phyloP scores from a whole-genome alignment of 768 basidiomycete species.

The Termitomyces sp. region DNA sequence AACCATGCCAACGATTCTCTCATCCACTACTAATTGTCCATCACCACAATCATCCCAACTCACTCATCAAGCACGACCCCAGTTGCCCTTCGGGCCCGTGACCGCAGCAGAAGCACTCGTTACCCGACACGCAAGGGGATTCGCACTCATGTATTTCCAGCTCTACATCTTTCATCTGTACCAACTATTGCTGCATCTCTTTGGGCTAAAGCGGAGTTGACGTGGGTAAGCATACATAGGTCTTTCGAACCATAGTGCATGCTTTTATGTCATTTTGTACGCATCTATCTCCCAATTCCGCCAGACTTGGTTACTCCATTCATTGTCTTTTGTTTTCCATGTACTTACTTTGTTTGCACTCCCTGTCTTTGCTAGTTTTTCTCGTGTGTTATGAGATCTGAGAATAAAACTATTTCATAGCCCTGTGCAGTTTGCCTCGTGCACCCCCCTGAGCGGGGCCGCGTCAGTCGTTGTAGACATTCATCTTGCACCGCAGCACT shows the following conservation, averaged over 20 bases:
- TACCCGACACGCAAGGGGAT: slow-evolving; percentile 16
- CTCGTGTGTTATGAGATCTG: slow-evolving; percentile 4
- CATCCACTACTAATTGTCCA: slow-evolving; percentile 1
- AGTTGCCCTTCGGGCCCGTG: slow-evolving; percentile 11
- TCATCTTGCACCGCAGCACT: background rate
- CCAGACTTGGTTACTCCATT: background rate
- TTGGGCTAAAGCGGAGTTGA: slow-evolving; percentile 10
- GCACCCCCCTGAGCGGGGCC: background rate
- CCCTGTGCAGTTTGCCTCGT: background rate
- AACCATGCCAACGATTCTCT: slow-evolving; percentile 1
- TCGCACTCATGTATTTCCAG: slow-evolving; percentile 16
- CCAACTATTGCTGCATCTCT: slow-evolving; percentile 20
- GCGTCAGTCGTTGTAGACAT: too few relatives aligned
- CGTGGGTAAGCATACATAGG: slow-evolving; percentile 6
- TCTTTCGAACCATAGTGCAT: slow-evolving; percentile 3
- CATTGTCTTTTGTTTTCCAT: background rate
- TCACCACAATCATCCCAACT: background rate
- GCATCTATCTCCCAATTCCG: background rate
- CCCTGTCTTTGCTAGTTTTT: slow-evolving; percentile 4
- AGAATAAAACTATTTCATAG: background rate
- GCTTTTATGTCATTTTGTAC: slow-evolving; percentile 2
- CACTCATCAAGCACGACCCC: slow-evolving; percentile 6
- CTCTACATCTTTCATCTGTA: slow-evolving; percentile 23
- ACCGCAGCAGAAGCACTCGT: slow-evolving; percentile 14
- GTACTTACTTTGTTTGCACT: slow-evolving; percentile 11